Evolutionary conservation across 345 rosid genomes (phyloP).

Genomic region (Bruguiera sexangula): DNA sequence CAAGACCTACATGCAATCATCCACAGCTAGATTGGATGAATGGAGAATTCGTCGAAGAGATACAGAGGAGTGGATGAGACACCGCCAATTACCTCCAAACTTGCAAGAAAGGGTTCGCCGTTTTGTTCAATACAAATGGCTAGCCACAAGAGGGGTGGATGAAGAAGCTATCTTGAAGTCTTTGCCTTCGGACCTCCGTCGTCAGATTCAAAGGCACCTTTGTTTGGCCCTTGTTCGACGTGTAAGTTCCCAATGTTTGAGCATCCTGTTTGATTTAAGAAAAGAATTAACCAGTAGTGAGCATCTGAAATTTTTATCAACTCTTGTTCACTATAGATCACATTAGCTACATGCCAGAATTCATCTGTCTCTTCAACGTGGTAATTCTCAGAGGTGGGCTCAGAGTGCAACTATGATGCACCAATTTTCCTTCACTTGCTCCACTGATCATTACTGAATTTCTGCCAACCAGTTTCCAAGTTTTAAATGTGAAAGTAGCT

Average conservation of each 20-base stretch:
- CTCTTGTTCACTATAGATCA: too few species aligned
- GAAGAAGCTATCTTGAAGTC: slow-evolving; percentile 72
- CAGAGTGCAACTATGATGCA: too few species aligned
- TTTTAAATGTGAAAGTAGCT: too few species aligned
- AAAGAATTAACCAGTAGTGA: background rate
- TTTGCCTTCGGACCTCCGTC: slow-evolving; percentile 69
- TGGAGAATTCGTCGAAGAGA: slow-evolving; percentile 86
- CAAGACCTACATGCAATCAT: slow-evolving; percentile 81
- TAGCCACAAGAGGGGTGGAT: slow-evolving; percentile 76
- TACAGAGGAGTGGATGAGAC: slow-evolving; percentile 97
- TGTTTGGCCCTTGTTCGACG: slow-evolving; percentile 86
- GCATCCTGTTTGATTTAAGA: background rate
- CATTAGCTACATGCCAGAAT: too few species aligned
- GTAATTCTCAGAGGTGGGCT: too few species aligned
- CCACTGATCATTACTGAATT: too few species aligned
- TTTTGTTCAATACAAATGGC: slow-evolving; percentile 79
- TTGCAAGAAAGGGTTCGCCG: slow-evolving; percentile 76
- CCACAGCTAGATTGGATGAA: slow-evolving; percentile 74
- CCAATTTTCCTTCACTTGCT: too few species aligned
- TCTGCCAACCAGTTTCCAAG: too few species aligned
- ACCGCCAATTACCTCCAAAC: slow-evolving; percentile 73
- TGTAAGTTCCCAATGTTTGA: slow-evolving; percentile 33
- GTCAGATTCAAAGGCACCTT: slow-evolving; percentile 73
- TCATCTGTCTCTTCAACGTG: too few species aligned
- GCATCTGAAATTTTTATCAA: too few species aligned